Conservation (phyloP, 805 yeast species). For the Wickerhamomyces ciferrii region DNA sequence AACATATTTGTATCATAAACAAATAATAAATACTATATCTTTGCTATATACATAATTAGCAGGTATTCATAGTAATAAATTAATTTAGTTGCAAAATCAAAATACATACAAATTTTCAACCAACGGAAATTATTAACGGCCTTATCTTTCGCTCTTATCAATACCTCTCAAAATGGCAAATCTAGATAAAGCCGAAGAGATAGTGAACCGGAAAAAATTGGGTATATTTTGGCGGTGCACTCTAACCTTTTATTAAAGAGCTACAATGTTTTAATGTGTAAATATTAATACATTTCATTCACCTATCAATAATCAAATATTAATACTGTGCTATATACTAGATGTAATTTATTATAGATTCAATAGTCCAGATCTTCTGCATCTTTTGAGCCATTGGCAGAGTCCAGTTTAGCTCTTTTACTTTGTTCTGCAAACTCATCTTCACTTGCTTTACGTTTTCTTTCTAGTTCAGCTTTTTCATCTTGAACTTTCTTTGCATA, state of each 20-base stretch:
- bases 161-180: neutral
- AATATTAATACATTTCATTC: no score
- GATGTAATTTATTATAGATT: no score
- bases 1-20: no score
- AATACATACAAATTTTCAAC: no score
- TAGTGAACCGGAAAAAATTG: no score
- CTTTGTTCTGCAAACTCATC: constrained; percentile 14
- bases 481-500: constrained; percentile 7
- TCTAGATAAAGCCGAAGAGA: neutral
- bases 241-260: neutral
- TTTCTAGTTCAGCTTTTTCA: constrained; percentile 4
- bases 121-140: neutral
- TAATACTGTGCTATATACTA: no score
- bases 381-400: constrained; percentile 1
- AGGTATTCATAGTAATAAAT: no score
- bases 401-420: constrained; percentile 10
- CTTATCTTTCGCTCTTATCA: constrained; percentile 1
- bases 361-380: constrained; percentile 14
- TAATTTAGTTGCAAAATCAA: no score
- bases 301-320: no score
- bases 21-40: no score
- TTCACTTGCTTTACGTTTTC: constrained; percentile 15
- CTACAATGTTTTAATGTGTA: no score
- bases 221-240: neutral
- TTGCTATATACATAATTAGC: no score